Evolutionary conservation across 2,329 filamentous ascomycete species (phyloP), one percentile per base, ranked within the genome.

Genomic region (Fusarium subglutinans): DNA sequence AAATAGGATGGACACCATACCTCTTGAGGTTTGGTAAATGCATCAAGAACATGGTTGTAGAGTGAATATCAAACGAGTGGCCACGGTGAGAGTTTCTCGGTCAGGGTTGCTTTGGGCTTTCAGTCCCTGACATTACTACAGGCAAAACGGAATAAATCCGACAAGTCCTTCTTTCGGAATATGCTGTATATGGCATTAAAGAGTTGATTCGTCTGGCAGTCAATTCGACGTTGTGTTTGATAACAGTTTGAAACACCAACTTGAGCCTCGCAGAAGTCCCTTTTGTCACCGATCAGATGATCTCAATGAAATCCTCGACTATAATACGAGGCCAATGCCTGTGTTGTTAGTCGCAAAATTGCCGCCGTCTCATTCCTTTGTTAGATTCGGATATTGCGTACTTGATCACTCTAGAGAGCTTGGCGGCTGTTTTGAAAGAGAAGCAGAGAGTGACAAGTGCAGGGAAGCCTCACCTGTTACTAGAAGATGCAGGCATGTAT

Each of bases 1-100:
- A 66, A 76, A 65, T 63, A 73, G 65, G 75, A 69, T 33, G 66
- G 72, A 78, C 74, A 77, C 66, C 72, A 76, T 70, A 64, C 70
- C 68, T 71, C 47, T 69, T 55, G 65, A 76, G 56, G 61, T 60
- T 70, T 62, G 51, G 60, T 62, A 50, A 55, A 33, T 62, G 41
- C 35, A 51, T 38, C 55, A 45, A 38, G 18, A 45, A 30, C n/a
- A 60, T 58, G 53, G 45, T 18, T 59, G 45, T 41, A 50, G 61
- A 60, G 65, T 69, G 57, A 78, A 77, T 77, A 78, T 78, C 76
- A 78, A 78, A 77, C 48, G 30, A 62, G 62, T 24, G n/a, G 15
- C 45, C 48, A 40, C 24, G 38, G 33, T 18, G 14, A 53, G 45
- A 38, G 30, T 40, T 51, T 24, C 11, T 51, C 14, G 22, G 15